Percentiles rank a stretch among this genome's conserved stretches.
phyloP scores from a whole-genome alignment of 2,329 filamentous ascomycete genomes.

The Aspergillus sp. region DNA sequence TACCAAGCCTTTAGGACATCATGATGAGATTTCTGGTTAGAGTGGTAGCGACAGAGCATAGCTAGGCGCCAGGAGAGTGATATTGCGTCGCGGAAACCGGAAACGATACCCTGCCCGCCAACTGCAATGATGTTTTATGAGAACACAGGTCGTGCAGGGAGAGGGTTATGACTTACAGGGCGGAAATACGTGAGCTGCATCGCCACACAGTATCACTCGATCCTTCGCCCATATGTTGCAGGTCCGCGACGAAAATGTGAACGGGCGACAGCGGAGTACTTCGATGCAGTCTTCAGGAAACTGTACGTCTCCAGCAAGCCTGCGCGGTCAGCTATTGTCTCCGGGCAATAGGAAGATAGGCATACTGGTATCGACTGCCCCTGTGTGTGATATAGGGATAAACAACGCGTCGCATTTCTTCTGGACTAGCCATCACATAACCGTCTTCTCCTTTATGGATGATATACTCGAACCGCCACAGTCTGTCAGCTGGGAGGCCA shows the following conservation, averaged over 20 bases:
- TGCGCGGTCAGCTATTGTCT: conserved; percentile 4
- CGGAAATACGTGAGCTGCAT: conserved; percentile 57
- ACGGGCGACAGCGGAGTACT: conserved; percentile 50
- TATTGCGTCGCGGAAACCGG: conserved; percentile 44
- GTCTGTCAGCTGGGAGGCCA: conserved; percentile 42
- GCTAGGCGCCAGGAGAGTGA: conserved; percentile 42
- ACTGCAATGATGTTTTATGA: conserved; percentile 23
- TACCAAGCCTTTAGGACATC: conserved; percentile 36
- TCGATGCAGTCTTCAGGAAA: conserved; percentile 52
- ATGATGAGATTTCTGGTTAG: conserved; percentile 20
- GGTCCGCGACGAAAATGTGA: conserved; percentile 46
- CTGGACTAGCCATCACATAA: conserved; percentile 33
- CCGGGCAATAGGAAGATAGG: neutral
- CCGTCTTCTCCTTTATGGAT: conserved; percentile 35
- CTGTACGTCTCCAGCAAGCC: conserved; percentile 30
- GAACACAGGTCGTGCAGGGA: no score
- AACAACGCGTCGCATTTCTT: conserved; percentile 29
- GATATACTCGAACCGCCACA: conserved; percentile 43
- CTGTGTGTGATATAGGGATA: conserved; percentile 33
- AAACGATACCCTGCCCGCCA: conserved; percentile 47
- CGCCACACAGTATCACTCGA: conserved; percentile 50
- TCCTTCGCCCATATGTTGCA: conserved; percentile 51
- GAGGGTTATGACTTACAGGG: conserved; percentile 39
- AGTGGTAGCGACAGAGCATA: conserved; percentile 26
- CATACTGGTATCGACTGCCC: conserved; percentile 17